Percentiles rank a stretch among this genome's conserved stretches.
Evolutionary conservation across 371 early-diverging fungal genomes (phyloP).

Genomic region (Mortierella sp.): DNA sequence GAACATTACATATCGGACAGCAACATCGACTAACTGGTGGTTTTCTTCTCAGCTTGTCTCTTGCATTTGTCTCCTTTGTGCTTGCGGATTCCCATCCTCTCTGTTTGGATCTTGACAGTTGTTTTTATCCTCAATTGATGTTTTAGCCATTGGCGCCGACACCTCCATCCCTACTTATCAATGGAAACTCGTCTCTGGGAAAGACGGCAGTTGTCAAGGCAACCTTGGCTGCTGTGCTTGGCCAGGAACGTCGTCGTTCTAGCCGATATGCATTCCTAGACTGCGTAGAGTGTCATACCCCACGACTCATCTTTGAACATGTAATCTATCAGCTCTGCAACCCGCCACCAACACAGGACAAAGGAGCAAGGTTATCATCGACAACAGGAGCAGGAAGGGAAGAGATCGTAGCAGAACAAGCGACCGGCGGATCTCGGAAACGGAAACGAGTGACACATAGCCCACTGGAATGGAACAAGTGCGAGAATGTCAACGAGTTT

Average conservation of each 20-base stretch:
- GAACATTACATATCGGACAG: slow-evolving; percentile 1
- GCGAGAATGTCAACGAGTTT: slow-evolving; percentile 81
- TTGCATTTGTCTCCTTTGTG: not conserved
- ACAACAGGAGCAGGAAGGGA: not conserved
- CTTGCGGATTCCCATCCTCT: not conserved
- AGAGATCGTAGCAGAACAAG: not conserved
- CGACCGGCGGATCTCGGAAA: slow-evolving; percentile 9
- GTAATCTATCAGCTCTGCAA: slow-evolving; percentile 73
- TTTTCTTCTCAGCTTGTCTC: not conserved
- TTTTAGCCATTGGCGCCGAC: slow-evolving; percentile 59
- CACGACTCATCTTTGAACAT: slow-evolving; percentile 82
- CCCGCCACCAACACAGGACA: slow-evolving; percentile 39
- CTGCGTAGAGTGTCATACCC: slow-evolving; percentile 82
- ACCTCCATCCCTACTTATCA: slow-evolving; percentile 69
- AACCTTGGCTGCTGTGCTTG: slow-evolving; percentile 58
- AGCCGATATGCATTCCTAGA: slow-evolving; percentile 71
- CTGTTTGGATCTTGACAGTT: not conserved
- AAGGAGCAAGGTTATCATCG: not conserved
- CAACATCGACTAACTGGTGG: not conserved
- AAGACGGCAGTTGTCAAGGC: slow-evolving; percentile 76
- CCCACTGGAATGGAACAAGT: slow-evolving; percentile 57
- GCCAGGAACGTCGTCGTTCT: slow-evolving; percentile 18
- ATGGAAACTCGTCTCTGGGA: slow-evolving; percentile 82
- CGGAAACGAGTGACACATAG: slow-evolving; percentile 1
- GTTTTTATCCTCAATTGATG: not conserved